A percentile compares a stretch with the other conserved stretches of the same genome.
Evolutionary conservation across 768 basidiomycete species (phyloP).

Genomic region (Termitomyces eurrhizus): DNA sequence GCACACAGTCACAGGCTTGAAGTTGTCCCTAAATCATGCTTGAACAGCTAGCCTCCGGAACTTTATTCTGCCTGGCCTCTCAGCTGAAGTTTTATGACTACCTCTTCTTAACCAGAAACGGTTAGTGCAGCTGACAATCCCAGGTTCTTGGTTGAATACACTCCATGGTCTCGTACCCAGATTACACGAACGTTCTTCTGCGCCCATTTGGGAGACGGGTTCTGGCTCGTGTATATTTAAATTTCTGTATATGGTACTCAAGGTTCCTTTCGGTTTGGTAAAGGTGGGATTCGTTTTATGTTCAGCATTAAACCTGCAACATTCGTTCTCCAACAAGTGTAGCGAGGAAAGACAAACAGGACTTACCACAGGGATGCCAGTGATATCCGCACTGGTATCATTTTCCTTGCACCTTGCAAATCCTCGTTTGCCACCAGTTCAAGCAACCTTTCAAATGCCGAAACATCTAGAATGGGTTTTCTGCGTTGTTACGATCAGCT

Average conservation of each 20-base stretch:
- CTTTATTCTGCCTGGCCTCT: neutral
- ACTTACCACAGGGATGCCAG: constrained; percentile 17
- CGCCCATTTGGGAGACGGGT: too few relatives aligned
- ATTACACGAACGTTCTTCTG: neutral
- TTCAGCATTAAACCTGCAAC: constrained; percentile 92
- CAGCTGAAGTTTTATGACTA: neutral
- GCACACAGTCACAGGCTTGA: neutral
- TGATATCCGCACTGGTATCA: constrained; percentile 2
- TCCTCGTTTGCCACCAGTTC: constrained; percentile 14
- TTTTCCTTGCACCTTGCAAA: constrained; percentile 14
- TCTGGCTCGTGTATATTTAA: constrained; percentile 53
- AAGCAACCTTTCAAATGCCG: constrained; percentile 24
- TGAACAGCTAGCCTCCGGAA: neutral
- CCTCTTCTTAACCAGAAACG: neutral
- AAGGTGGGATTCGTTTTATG: constrained; percentile 90
- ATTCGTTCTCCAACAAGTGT: constrained; percentile 74
- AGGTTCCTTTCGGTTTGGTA: constrained; percentile 41
- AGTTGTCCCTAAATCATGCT: neutral
- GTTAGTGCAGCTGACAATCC: neutral
- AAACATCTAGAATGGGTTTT: constrained; percentile 20
- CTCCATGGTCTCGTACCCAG: neutral
- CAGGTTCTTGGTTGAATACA: neutral
- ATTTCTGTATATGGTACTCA: neutral
- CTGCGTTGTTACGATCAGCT: too few relatives aligned
- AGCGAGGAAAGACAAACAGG: constrained; percentile 19